Evolutionary conservation across 768 basidiomycete genomes (phyloP).

Genomic region (Tricholoma terreum): DNA sequence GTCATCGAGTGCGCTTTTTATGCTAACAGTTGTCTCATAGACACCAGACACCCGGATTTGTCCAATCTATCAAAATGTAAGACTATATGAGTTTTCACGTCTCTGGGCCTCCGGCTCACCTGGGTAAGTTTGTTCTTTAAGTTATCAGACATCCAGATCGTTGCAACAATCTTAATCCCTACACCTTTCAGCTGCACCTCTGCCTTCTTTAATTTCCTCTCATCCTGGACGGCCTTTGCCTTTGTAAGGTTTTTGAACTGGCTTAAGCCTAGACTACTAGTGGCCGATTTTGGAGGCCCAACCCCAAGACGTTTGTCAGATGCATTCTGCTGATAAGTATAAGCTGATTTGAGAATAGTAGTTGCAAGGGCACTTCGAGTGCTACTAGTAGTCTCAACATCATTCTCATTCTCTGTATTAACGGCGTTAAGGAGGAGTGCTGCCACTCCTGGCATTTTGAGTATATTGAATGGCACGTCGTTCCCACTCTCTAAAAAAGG

Average conservation of each 20-base stretch:
- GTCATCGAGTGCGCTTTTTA: background rate
- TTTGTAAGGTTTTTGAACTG: background rate
- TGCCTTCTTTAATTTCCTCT: background rate
- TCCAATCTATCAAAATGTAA: background rate
- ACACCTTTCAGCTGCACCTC: background rate
- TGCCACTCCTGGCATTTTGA: too few relatives aligned
- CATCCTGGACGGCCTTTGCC: background rate
- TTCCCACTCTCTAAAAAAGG: too few relatives aligned
- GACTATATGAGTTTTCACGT: too few relatives aligned
- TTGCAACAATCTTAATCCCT: background rate
- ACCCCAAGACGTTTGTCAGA: background rate
- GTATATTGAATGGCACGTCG: too few relatives aligned
- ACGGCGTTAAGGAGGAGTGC: background rate
- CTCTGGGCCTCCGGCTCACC: background rate
- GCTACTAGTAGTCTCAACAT: background rate
- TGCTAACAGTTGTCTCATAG: background rate
- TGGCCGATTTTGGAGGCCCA: background rate
- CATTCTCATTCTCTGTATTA: too few relatives aligned
- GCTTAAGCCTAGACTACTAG: background rate
- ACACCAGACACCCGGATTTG: background rate
- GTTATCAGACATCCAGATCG: background rate
- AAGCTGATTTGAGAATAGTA: background rate
- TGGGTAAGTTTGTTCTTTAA: background rate
- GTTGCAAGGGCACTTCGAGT: background rate
- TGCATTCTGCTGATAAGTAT: background rate